phyloP scores from a whole-genome alignment of 345 rosid species.

The Arabidopsis suecica region DNA sequence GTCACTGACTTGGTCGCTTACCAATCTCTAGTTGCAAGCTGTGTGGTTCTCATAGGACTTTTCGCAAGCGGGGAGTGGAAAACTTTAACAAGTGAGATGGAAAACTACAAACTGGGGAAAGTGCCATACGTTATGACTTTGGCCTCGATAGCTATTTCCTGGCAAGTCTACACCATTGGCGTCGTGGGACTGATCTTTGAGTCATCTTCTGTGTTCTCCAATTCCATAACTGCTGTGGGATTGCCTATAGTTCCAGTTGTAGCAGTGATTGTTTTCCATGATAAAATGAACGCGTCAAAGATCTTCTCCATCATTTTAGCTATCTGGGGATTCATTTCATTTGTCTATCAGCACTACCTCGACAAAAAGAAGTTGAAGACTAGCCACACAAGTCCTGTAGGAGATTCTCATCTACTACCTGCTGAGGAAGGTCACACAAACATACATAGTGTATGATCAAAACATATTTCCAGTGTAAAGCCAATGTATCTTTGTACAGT shows the following conservation, averaged over 20 bases:
- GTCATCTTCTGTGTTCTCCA: constrained; percentile 65
- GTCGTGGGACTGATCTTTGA: constrained; percentile 59
- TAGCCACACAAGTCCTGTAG: constrained; percentile 7
- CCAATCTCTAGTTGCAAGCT: constrained; percentile 50
- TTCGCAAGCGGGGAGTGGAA: constrained; percentile 67
- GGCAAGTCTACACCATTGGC: constrained; percentile 60
- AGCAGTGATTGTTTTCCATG: constrained; percentile 56
- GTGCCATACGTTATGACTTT: constrained; percentile 55
- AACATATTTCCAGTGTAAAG: background rate
- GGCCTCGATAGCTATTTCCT: constrained; percentile 48
- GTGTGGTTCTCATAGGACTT: constrained; percentile 50
- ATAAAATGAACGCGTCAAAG: constrained; percentile 61
- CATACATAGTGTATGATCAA: constrained; percentile 20
- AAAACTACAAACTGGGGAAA: constrained; percentile 53
- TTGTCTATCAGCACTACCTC: constrained; percentile 62
- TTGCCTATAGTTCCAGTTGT: constrained; percentile 66
- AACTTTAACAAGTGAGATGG: constrained; percentile 51
- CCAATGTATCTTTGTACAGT: background rate
- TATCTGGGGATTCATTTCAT: constrained; percentile 64
- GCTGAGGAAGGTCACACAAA: constrained; percentile 26
- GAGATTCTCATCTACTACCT: constrained; percentile 28
- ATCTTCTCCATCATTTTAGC: constrained; percentile 61
- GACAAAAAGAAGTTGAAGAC: constrained; percentile 45
- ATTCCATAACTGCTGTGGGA: constrained; percentile 51
- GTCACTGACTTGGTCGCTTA: constrained; percentile 54